phyloP scores from a whole-genome alignment of 83 land plant genomes.

The Picea engelmannii region DNA sequence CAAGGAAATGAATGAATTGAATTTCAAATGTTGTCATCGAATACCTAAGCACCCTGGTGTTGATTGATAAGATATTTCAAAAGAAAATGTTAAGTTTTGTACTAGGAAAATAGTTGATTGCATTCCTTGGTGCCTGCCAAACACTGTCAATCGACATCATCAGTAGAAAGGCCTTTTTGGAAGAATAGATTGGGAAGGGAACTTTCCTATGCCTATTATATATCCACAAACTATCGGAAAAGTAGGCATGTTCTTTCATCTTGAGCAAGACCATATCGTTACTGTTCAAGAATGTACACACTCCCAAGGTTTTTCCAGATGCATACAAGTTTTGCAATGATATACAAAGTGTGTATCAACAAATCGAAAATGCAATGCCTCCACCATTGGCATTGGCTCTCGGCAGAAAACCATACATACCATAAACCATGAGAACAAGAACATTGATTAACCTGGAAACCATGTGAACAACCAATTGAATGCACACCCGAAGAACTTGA shows the following conservation, averaged over 20 bases:
- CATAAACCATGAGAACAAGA: too few relatives aligned
- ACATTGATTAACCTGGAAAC: too few relatives aligned
- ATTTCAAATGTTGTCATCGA: slow-evolving; percentile 79
- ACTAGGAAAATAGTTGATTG: slow-evolving; percentile 85
- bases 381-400: slow-evolving; percentile 23
- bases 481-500: too few relatives aligned
- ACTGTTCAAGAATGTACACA: slow-evolving; percentile 96
- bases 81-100: slow-evolving; percentile 87
- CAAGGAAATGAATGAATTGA: slow-evolving; percentile 98
- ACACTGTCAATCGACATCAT: slow-evolving; percentile 94
- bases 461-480: too few relatives aligned
- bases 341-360: slow-evolving; percentile 79
- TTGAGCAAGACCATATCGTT: slow-evolving; percentile 93
- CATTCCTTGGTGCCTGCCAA: slow-evolving; percentile 99
- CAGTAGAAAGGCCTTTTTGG: slow-evolving; percentile 99
- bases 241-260: slow-evolving; percentile 99
- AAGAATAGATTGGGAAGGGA: slow-evolving; percentile 80
- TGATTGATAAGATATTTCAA: slow-evolving; percentile 97
- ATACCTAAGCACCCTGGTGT: slow-evolving; percentile 95
- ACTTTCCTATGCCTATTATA: slow-evolving; percentile 54
- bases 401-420: slow-evolving; percentile 59
- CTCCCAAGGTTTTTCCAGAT: slow-evolving; percentile 98
- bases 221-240: slow-evolving; percentile 99
- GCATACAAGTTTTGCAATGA: slow-evolving; percentile 72
- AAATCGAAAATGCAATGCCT: slow-evolving; percentile 96